Percentiles rank a stretch among this genome's conserved stretches.
Evolutionary conservation across 2,329 filamentous ascomycete genomes (phyloP).

Genomic region (Penicillium janthinellum): DNA sequence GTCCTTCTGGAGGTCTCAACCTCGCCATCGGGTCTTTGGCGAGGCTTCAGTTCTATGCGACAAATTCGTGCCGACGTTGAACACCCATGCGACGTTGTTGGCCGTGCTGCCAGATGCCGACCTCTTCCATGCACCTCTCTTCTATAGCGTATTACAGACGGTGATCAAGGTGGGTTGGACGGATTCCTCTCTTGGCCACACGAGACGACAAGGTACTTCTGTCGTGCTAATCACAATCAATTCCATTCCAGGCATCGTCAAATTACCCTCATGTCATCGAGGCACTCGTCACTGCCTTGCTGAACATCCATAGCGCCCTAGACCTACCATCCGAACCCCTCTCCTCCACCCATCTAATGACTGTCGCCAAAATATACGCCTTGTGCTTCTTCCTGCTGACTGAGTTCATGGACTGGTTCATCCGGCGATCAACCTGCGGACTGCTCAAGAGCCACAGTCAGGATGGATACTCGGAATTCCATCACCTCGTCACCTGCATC

Average conservation of each 20-base stretch:
- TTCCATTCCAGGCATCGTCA: constrained; percentile 34
- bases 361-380: constrained; percentile 37
- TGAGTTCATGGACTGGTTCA: constrained; percentile 44
- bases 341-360: constrained; percentile 16
- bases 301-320: constrained; percentile 38
- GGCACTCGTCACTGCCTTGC: constrained; percentile 35
- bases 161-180: constrained; percentile 39
- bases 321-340: constrained; percentile 16
- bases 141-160: constrained; percentile 41
- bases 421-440: constrained; percentile 36
- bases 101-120: constrained; percentile 31
- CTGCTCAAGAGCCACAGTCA: constrained; percentile 39
- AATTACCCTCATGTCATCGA: constrained; percentile 40
- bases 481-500: constrained; percentile 35
- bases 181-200: background rate
- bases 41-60: constrained; percentile 31
- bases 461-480: constrained; percentile 38
- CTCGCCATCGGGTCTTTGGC: constrained; percentile 30
- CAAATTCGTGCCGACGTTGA: constrained; percentile 32
- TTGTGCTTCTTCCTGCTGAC: constrained; percentile 40
- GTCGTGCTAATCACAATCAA: background rate
- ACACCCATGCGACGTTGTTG: constrained; percentile 32
- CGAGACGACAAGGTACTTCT: background rate
- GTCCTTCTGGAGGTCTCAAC: constrained; percentile 31
- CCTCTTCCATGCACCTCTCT: constrained; percentile 33